Evolutionary conservation across 306 rosid species (phyloP), one percentile per base, ranked within the genome.

Genomic region (Trifolium dubium): DNA sequence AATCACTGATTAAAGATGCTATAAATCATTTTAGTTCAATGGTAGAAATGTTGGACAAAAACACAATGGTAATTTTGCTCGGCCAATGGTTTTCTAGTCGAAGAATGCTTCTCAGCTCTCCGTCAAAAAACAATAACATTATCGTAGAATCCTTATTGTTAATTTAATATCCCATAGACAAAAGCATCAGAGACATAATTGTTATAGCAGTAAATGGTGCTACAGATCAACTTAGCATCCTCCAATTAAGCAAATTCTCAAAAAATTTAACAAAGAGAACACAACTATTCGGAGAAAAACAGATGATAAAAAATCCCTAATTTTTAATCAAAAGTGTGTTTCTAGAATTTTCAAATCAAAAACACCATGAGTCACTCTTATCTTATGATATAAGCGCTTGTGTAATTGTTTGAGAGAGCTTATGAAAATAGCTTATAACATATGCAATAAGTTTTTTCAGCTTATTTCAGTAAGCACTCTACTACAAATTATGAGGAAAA

Each of bases 81-180:
- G 41, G 2, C 34, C 8, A 35, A 47, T 0, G 5, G 60, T 65
- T 75, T 37, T 37, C 71, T 67, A 34, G 64, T 75, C 71, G 40
- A 67, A 50, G n/a, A 60, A 68, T n/a, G 40, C 31, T 29, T 73
- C 44, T 28, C 54, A 51, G 23, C 23, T 23, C 23, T 23, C 17
- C 11, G 40, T 66, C 71, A 44, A 31, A 40, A 39, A 72, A 64
- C 62, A 72, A 65, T 8, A 61, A 17, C 41, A 5, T 29, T 29
- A 51, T 64, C 35, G 41, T 53, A 17, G 73, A 73, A 79, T 6
- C 76, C 29, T 59, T 7, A 44, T 6, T 19, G 58, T 28, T 30
- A 58, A 44, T 55, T 32, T 41, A 41, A 43, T 34, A 2, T 17
- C 82, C 17, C 46, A 41, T 32, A 31, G 7, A 13, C 28, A 41